phyloP scores from a whole-genome alignment of 208 protist species.

The Jaenimonas drosophilae region DNA sequence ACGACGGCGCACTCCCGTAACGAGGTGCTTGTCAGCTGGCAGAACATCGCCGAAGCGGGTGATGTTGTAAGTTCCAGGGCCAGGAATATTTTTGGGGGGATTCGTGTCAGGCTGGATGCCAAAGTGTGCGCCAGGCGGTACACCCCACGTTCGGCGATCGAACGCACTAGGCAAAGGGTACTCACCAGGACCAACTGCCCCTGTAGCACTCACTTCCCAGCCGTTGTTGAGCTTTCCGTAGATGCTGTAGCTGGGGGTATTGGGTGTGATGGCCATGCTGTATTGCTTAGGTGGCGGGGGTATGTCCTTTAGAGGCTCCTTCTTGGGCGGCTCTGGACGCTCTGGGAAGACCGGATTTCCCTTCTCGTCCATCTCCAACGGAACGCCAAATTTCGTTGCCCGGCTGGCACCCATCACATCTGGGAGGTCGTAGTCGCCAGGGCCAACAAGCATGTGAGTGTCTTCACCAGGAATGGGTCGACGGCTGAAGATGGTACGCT shows the following conservation, averaged over 20 bases:
- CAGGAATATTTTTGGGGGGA: conserved; percentile 13
- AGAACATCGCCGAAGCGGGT: conserved; percentile 38
- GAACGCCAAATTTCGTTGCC: conserved; percentile 24
- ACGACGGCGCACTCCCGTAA: conserved; percentile 17
- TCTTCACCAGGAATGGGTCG: no score
- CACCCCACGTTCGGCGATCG: conserved; percentile 14
- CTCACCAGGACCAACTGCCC: conserved; percentile 25
- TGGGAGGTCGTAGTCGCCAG: conserved; percentile 53
- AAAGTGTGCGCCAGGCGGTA: conserved; percentile 35
- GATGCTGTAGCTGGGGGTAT: conserved; percentile 59
- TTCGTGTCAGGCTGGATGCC: conserved; percentile 29
- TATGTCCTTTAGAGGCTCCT: not conserved
- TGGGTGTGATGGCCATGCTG: conserved; percentile 49
- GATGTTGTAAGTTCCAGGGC: conserved; percentile 31
- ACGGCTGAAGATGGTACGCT: conserved; percentile 29
- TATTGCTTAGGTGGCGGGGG: conserved; percentile 41
- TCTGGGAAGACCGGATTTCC: conserved; percentile 3
- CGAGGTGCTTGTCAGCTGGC: conserved; percentile 14
- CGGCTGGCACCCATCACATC: conserved; percentile 48
- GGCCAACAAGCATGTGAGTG: no score
- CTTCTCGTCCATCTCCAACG: conserved; percentile 1
- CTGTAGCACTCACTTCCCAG: conserved; percentile 13
- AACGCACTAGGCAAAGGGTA: conserved; percentile 52
- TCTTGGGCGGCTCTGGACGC: not conserved
- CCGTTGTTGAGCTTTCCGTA: conserved; percentile 32